A percentile compares a stretch with the other conserved stretches of the same genome.
Evolutionary conservation across 1,284 basidiomycete genomes (phyloP).

Genomic region (Naganishia cerealis): DNA sequence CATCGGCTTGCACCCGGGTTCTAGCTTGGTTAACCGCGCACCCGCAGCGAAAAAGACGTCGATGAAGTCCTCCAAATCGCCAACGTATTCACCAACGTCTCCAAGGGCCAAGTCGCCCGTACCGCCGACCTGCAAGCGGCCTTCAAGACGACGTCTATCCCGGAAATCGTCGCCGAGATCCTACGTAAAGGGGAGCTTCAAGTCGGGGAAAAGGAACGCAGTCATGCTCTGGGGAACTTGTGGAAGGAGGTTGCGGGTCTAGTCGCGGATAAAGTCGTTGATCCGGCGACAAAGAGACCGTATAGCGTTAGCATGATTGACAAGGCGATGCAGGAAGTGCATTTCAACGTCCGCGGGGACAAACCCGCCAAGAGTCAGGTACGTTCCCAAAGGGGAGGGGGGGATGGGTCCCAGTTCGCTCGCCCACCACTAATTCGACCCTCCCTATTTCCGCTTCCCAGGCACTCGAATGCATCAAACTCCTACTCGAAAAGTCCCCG

Average conservation of each 20-base stretch:
- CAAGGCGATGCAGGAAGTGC: conserved; percentile 93
- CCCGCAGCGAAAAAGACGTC: conserved; percentile 76
- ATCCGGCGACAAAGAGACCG: conserved; percentile 81
- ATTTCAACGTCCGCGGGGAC: conserved; percentile 81
- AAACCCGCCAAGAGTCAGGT: conserved; percentile 92
- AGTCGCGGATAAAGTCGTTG: conserved; percentile 91
- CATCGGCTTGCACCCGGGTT: not conserved
- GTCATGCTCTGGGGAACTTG: conserved; percentile 78
- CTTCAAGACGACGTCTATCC: conserved; percentile 74
- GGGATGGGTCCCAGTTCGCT: too few species aligned
- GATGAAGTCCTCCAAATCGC: conserved; percentile 97
- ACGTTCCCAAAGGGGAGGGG: too few species aligned
- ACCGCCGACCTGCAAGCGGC: conserved; percentile 85
- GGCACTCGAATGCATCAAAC: conserved; percentile 89
- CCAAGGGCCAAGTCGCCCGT: conserved; percentile 91
- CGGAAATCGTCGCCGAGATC: conserved; percentile 85
- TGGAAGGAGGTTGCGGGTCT: conserved; percentile 91
- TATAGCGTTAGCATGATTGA: conserved; percentile 96
- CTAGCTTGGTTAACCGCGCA: not conserved
- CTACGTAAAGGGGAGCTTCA: conserved; percentile 94
- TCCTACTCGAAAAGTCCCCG: conserved; percentile 73
- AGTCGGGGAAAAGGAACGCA: conserved; percentile 93
- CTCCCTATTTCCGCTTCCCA: conserved; percentile 43
- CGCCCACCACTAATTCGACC: too few species aligned
- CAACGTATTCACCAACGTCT: conserved; percentile 93